Evolutionary conservation across 2,329 filamentous ascomycete genomes (phyloP).

Genomic region (Sclerotinia trifoliorum): DNA sequence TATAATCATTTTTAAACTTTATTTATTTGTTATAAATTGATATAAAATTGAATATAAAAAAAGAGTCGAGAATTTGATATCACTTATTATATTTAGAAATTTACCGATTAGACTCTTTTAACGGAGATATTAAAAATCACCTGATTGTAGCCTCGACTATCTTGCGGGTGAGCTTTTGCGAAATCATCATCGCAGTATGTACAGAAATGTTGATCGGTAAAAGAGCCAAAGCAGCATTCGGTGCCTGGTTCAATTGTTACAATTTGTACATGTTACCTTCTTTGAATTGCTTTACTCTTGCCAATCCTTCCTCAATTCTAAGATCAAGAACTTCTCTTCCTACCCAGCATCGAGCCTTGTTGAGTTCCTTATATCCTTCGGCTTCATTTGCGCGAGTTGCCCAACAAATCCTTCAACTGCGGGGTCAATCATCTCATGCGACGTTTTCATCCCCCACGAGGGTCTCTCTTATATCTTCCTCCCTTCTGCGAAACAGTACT

Average conservation of each 20-base stretch:
- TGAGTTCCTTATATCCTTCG: conserved; percentile 21
- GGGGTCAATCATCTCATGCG: conserved; percentile 31
- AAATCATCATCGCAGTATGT: background rate
- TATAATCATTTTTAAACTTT: no score
- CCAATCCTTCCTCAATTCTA: background rate
- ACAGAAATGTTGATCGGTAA: conserved; percentile 22
- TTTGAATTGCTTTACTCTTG: conserved; percentile 14
- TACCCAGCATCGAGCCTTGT: conserved; percentile 17
- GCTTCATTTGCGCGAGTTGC: conserved; percentile 24
- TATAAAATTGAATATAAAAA: no score
- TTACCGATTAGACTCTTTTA: no score
- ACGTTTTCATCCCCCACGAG: conserved; percentile 29
- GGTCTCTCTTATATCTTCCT: conserved; percentile 9
- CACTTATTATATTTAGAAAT: no score
- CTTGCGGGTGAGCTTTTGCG: no score
- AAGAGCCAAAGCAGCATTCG: conserved; percentile 7
- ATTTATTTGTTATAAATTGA: no score
- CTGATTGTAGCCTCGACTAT: no score
- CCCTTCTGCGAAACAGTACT: conserved; percentile 19
- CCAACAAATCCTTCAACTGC: conserved; percentile 29
- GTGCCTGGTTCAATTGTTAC: background rate
- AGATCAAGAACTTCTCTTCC: conserved; percentile 23
- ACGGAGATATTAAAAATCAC: no score
- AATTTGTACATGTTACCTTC: conserved; percentile 11
- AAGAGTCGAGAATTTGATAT: no score